phyloP scores from a whole-genome alignment of 2,329 filamentous ascomycete genomes.

The Colletotrichum coccodes region DNA sequence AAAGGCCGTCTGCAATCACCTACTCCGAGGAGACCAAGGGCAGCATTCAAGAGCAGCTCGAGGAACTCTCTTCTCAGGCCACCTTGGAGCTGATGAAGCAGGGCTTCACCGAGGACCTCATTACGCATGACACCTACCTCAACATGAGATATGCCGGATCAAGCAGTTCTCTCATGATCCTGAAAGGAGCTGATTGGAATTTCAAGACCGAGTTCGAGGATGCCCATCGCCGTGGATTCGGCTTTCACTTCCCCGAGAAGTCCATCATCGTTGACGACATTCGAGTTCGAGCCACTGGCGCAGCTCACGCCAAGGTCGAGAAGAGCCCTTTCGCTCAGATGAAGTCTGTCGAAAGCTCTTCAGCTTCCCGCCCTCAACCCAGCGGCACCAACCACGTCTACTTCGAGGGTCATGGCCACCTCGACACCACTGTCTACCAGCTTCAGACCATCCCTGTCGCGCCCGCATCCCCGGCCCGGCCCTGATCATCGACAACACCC shows the following conservation, averaged over 20 bases:
- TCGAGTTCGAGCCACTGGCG: slow-evolving; percentile 33
- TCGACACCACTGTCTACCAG: slow-evolving; percentile 25
- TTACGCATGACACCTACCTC: slow-evolving; percentile 53
- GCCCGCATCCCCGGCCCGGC: slow-evolving; percentile 65
- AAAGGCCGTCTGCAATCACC: slow-evolving; percentile 47
- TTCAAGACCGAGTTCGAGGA: slow-evolving; percentile 76
- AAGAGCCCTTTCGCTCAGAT: slow-evolving; percentile 32
- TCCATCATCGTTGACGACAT: slow-evolving; percentile 47
- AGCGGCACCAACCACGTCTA: slow-evolving; percentile 60
- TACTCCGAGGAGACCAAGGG: slow-evolving; percentile 31
- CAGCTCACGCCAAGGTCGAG: slow-evolving; percentile 27
- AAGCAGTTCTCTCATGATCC: slow-evolving; percentile 51
- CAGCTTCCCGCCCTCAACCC: slow-evolving; percentile 71
- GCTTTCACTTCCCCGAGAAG: slow-evolving; percentile 56
- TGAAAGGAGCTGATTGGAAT: slow-evolving; percentile 39
- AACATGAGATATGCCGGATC: slow-evolving; percentile 56
- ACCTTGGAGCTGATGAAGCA: slow-evolving; percentile 37
- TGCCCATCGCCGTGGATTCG: slow-evolving; percentile 80
- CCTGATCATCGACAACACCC: slow-evolving; percentile 77
- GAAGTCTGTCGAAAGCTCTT: slow-evolving; percentile 18
- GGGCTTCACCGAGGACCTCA: slow-evolving; percentile 45
- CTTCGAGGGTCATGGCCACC: slow-evolving; percentile 28
- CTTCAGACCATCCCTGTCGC: slow-evolving; percentile 20
- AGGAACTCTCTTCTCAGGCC: slow-evolving; percentile 45
- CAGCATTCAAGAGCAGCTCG: slow-evolving; percentile 38